Conservation (phyloP, 257 asterid species). For the Solanum pimpinellifolium region DNA sequence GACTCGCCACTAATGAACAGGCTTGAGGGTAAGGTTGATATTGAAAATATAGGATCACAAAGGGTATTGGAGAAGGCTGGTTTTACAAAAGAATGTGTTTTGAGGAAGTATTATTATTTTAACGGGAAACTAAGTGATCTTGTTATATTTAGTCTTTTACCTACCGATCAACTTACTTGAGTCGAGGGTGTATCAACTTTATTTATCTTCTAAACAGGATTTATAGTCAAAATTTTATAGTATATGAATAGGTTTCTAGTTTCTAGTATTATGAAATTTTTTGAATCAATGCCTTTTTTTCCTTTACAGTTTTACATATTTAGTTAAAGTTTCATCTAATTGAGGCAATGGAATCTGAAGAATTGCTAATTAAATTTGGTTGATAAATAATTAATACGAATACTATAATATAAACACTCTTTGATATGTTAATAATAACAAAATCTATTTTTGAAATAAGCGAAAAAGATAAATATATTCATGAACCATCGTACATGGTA, state of each 20-base stretch:
- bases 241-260: background rate
- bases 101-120: conserved; percentile 47
- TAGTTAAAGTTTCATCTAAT: background rate
- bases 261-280: background rate
- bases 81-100: conserved; percentile 43
- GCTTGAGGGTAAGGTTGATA: conserved; percentile 55
- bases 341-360: background rate
- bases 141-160: conserved; percentile 50
- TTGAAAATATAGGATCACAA: conserved; percentile 55
- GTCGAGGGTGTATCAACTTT: background rate
- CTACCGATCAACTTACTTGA: conserved; percentile 21
- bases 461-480: too few relatives aligned
- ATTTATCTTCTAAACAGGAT: background rate
- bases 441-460: too few relatives aligned
- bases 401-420: too few relatives aligned
- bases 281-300: background rate
- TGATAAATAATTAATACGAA: too few relatives aligned
- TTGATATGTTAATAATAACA: too few relatives aligned
- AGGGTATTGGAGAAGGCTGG: conserved; percentile 75
- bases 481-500: too few relatives aligned
- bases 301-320: too few relatives aligned
- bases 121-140: conserved; percentile 46
- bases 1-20: conserved; percentile 60
- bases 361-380: background rate
- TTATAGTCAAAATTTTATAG: background rate